Percentiles rank a stretch among this genome's conserved stretches.
Conservation (phyloP, 257 asterid species). For the Perilla frutescens region DNA sequence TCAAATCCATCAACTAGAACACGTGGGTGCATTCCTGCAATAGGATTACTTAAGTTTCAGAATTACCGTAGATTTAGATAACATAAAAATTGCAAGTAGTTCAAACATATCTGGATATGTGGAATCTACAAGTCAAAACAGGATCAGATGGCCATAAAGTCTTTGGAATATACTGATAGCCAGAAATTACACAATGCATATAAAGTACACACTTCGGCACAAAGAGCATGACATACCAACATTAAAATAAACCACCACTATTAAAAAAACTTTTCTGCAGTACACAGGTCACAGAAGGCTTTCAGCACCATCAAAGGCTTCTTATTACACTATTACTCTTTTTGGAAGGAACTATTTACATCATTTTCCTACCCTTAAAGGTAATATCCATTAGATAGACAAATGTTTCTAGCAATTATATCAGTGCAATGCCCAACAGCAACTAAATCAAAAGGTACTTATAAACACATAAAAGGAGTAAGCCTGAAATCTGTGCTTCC, state of each 20-base stretch:
- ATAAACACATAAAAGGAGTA: neutral
- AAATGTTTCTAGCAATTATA: neutral
- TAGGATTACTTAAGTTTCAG: constrained; percentile 17
- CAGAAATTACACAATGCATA: neutral
- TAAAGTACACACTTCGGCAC: constrained; percentile 8
- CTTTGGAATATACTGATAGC: neutral
- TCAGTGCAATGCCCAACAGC: neutral
- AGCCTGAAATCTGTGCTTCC: neutral
- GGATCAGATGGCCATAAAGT: constrained; percentile 7
- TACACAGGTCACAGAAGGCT: neutral
- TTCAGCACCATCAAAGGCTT: constrained; percentile 22
- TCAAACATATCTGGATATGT: constrained; percentile 14
- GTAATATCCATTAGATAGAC: neutral
- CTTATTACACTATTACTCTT: neutral
- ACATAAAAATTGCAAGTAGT: constrained; percentile 8
- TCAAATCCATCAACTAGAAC: constrained; percentile 97
- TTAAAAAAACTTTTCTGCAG: no score
- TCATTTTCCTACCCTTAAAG: neutral
- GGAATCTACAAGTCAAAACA: constrained; percentile 8
- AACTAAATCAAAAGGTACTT: neutral
- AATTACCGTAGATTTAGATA: constrained; percentile 20
- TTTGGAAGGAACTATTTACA: neutral
- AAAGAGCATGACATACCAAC: neutral
- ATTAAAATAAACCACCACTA: neutral
- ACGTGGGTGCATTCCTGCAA: constrained; percentile 98